phyloP scores from a whole-genome alignment of 169 alveolate genomes.

The Plasmodium reichenowi region DNA sequence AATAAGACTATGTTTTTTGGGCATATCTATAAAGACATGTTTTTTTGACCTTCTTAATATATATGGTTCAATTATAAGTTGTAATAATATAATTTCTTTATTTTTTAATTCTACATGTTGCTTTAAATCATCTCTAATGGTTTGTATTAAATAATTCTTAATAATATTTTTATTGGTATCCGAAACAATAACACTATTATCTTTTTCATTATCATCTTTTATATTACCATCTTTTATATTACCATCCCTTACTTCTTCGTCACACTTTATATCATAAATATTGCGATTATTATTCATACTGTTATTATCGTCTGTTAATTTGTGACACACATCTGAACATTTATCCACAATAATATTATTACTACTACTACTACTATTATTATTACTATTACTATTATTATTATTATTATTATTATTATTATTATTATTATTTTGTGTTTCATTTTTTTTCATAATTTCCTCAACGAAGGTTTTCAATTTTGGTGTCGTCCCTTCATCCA shows the following conservation, averaged over 20 bases:
- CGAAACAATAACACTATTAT: not conserved
- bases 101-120: conserved; percentile 25
- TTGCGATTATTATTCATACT: not conserved
- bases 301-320: not conserved
- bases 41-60: conserved; percentile 90
- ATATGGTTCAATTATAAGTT: conserved; percentile 91
- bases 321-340: too few relatives aligned
- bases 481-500: not conserved
- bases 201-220: not conserved
- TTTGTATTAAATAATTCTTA: conserved; percentile 38
- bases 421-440: too few relatives aligned
- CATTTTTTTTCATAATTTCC: not conserved
- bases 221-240: not conserved
- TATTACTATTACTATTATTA: too few relatives aligned
- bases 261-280: conserved; percentile 18
- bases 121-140: conserved; percentile 57
- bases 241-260: not conserved
- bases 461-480: not conserved
- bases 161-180: conserved; percentile 21
- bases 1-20: conserved; percentile 84
- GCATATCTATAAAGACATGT: conserved; percentile 90
- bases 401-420: too few relatives aligned
- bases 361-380: too few relatives aligned
- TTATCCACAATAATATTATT: too few relatives aligned
- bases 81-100: conserved; percentile 76